A percentile compares a stretch with the other conserved stretches of the same genome.
These are phyloP conservation scores for Trichoderma sp. DNA, from an alignment of 2,329 filamentous ascomycete species.

Conservation along the genomic window DNA sequence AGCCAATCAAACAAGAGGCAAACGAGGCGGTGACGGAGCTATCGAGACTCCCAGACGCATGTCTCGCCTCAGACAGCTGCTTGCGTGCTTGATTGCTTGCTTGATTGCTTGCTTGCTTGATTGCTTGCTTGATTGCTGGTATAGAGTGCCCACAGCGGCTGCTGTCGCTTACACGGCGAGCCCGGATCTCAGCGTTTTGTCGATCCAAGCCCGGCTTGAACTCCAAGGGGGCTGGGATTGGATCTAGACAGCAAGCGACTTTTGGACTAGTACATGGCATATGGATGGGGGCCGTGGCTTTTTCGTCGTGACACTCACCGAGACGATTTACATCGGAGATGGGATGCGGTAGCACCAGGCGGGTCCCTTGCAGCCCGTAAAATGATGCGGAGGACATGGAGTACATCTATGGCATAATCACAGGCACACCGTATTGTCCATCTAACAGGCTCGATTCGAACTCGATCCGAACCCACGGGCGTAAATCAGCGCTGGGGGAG, in stretches of 20 bases:
- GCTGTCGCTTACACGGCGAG: neutral
- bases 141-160: neutral
- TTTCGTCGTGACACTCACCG: slow-evolving; percentile 3
- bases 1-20: slow-evolving; percentile 1
- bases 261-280: no score
- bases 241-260: neutral
- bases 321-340: slow-evolving; percentile 14
- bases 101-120: neutral
- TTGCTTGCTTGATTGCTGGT: neutral
- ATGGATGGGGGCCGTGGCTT: neutral
- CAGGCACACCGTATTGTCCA: neutral
- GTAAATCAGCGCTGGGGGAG: neutral
- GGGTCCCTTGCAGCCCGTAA: slow-evolving; percentile 16
- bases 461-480: neutral
- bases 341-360: slow-evolving; percentile 2
- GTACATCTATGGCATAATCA: neutral
- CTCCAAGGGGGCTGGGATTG: neutral
- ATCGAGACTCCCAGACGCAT: neutral
- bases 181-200: neutral
- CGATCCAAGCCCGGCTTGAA: neutral
- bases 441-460: neutral
- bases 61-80: neutral
- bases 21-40: slow-evolving; percentile 13
- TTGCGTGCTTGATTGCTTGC: neutral
- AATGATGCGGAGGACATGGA: slow-evolving; percentile 1